These are phyloP conservation scores for Tylopilus rubrobrunneus DNA, from an alignment of 768 basidiomycete genomes.

Conservation along the genomic window DNA sequence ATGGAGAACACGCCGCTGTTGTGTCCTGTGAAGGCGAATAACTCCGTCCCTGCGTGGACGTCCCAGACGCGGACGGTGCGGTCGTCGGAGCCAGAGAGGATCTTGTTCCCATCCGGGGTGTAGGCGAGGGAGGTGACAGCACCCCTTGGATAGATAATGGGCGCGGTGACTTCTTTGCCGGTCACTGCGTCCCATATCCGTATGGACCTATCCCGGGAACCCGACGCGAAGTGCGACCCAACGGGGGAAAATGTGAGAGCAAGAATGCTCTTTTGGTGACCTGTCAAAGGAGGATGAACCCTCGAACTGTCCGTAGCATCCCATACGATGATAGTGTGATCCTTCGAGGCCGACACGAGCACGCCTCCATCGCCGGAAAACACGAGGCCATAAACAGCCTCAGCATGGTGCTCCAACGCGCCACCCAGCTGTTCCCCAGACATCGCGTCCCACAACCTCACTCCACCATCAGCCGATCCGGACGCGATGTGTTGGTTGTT, in stretches of 20 bases:
- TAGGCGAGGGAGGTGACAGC: slow-evolving; percentile 25
- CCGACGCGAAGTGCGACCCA: slow-evolving; percentile 26
- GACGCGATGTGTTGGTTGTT: slow-evolving; percentile 24
- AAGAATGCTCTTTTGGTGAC: slow-evolving; percentile 25
- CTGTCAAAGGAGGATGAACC: slow-evolving; percentile 15
- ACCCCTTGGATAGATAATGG: slow-evolving; percentile 18
- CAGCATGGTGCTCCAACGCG: slow-evolving; percentile 19
- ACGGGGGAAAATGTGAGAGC: slow-evolving; percentile 29
- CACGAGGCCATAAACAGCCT: slow-evolving; percentile 22
- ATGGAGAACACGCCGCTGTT: slow-evolving; percentile 24
- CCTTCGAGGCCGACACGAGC: slow-evolving; percentile 26
- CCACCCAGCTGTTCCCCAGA: slow-evolving; percentile 19
- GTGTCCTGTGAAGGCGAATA: slow-evolving; percentile 21
- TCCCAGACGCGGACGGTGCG: slow-evolving; percentile 30
- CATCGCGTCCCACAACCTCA: slow-evolving; percentile 26
- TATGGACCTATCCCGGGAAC: slow-evolving; percentile 28
- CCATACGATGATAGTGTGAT: slow-evolving; percentile 28
- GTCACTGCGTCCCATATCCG: slow-evolving; percentile 25
- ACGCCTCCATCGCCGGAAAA: slow-evolving; percentile 27
- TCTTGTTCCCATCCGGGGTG: slow-evolving; percentile 26
- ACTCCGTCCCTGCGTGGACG: slow-evolving; percentile 14
- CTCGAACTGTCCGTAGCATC: slow-evolving; percentile 13
- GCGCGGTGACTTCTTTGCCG: slow-evolving; percentile 14
- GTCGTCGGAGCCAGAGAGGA: slow-evolving; percentile 32
- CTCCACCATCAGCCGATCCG: slow-evolving; percentile 17